Percentiles rank a stretch among this genome's conserved stretches.
Evolutionary conservation across 805 yeast genomes (phyloP).

Genomic region (Yarrowia bubula): DNA sequence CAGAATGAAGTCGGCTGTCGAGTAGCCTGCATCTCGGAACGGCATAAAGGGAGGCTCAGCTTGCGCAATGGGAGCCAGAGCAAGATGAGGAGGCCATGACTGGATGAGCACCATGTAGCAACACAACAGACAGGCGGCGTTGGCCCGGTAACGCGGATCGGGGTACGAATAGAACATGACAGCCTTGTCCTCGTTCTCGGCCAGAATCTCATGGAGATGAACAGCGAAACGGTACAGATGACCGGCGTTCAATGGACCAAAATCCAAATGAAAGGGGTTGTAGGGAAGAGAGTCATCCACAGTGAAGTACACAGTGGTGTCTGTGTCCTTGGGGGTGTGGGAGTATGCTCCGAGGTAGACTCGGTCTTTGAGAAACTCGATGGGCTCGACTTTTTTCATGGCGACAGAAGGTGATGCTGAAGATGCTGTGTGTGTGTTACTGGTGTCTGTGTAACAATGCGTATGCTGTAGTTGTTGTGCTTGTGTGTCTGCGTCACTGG

Average conservation of each 20-base stretch:
- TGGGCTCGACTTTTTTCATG: constrained; percentile 4
- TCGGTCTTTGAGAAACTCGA: constrained; percentile 42
- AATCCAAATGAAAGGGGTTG: constrained; percentile 92
- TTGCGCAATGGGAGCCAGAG: constrained; percentile 89
- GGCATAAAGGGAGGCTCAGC: constrained; percentile 91
- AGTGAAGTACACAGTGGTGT: constrained; percentile 77
- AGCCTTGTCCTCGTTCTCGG: constrained; percentile 80
- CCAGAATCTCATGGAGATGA: constrained; percentile 83
- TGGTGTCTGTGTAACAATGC: neutral
- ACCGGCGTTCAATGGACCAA: constrained; percentile 94
- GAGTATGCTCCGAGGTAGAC: constrained; percentile 91
- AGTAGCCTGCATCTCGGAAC: constrained; percentile 96
- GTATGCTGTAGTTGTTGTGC: neutral
- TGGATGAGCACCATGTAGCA: constrained; percentile 94
- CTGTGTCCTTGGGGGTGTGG: constrained; percentile 70
- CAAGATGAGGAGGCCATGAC: constrained; percentile 98
- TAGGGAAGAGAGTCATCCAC: constrained; percentile 90
- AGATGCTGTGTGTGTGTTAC: neutral
- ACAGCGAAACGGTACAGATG: constrained; percentile 94
- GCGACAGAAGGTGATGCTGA: neutral
- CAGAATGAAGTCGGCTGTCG: constrained; percentile 89
- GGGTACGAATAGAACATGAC: constrained; percentile 87
- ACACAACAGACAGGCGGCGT: constrained; percentile 90
- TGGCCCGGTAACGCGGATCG: constrained; percentile 77
- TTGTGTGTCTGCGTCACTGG: neutral